Base-by-base conservation (phyloP, 2,329 filamentous ascomycete species). In the Venturia effusa region DNA sequence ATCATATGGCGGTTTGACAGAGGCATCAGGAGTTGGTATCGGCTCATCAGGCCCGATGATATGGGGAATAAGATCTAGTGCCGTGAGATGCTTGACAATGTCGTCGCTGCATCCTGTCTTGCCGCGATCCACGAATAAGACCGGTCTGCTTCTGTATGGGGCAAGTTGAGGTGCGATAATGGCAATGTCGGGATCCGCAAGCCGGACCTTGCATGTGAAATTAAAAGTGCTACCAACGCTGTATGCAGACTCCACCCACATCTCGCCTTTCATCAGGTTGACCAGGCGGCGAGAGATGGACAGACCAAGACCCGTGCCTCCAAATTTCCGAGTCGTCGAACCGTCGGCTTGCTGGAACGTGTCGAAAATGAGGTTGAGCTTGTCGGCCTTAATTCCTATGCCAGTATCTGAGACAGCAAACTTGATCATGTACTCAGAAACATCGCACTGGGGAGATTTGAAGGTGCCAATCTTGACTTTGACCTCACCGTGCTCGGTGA, bases 261-360 rank as follows among this genome's bases (percentile, higher is more conserved):
- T 89, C 72, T 93, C 90, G 75, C 93, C 93, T 67, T 92, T 90
- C 93, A 97, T 97, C 65, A 97, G 83, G 69, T 92, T 96, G 64
- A 97, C 93, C 37, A 97, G 83, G 69, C 92, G 86, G 79, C 96
- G 95, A 34, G 93, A 97, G 71, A 97, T 97, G 19, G 93, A 97
- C 32, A 97, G 78, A 68, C 93, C 93, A 11, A 97, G 84, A 69
- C 93, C 93, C 7, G 94, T 97, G 70, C 93, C 93, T 70, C 93
- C 93, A 74, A 97, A 97, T 74, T 95, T 94, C 70, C 92, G 85
- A 1, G 93, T 97, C 75, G 95, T 97, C 40, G 92, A 97, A 43
- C 93, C 93, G 74, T 97, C 94, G 24, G 94, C 94, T 78, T 97
- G 94, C 75, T 97, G 93, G 85, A 97, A 97, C 0, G 93, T 97